A percentile compares a stretch with the other conserved stretches of the same genome.
These are phyloP conservation scores for Arthrobotrys sphaeroides DNA, from an alignment of 2,329 filamentous ascomycete species.

Conservation along the genomic window DNA sequence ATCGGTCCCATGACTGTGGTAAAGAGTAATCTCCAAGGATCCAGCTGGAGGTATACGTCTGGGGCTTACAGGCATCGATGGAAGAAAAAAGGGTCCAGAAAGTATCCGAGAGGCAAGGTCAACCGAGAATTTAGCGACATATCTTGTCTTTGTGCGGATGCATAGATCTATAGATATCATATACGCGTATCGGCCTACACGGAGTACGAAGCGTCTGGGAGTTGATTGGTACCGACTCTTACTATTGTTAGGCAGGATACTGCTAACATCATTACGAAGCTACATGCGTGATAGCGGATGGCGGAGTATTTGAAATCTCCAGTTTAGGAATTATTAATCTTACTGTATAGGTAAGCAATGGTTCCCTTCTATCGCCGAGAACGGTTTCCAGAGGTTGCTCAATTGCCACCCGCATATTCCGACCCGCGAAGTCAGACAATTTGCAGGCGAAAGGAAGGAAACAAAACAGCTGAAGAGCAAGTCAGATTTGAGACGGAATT, in stretches of 20 bases:
- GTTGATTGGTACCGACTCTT: slow-evolving; percentile 6
- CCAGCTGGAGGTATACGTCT: slow-evolving; percentile 11
- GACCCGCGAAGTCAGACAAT: slow-evolving; percentile 48
- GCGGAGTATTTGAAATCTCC: slow-evolving; percentile 52
- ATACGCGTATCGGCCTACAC: slow-evolving; percentile 26
- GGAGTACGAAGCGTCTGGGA: slow-evolving; percentile 33
- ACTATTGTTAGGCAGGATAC: slow-evolving; percentile 42
- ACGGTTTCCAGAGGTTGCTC: slow-evolving; percentile 18
- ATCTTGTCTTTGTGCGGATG: slow-evolving; percentile 1
- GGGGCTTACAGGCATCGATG: slow-evolving; percentile 26
- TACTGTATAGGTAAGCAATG: slow-evolving; percentile 48
- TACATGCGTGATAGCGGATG: slow-evolving; percentile 41
- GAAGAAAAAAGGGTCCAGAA: slow-evolving; percentile 34
- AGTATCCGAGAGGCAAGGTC: slow-evolving; percentile 34
- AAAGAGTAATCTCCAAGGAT: slow-evolving; percentile 16
- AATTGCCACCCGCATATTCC: slow-evolving; percentile 53
- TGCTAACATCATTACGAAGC: slow-evolving; percentile 27
- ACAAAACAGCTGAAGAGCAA: background rate
- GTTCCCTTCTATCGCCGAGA: slow-evolving; percentile 8
- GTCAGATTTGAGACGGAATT: slow-evolving; percentile 37
- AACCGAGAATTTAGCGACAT: slow-evolving; percentile 25
- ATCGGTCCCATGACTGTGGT: slow-evolving; percentile 35
- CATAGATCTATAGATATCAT: background rate
- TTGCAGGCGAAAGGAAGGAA: background rate
- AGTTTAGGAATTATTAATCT: slow-evolving; percentile 38